Evolutionary conservation across 2,329 filamentous ascomycete species (phyloP).

Genomic region (Gnomoniopsis smithogilvyi): DNA sequence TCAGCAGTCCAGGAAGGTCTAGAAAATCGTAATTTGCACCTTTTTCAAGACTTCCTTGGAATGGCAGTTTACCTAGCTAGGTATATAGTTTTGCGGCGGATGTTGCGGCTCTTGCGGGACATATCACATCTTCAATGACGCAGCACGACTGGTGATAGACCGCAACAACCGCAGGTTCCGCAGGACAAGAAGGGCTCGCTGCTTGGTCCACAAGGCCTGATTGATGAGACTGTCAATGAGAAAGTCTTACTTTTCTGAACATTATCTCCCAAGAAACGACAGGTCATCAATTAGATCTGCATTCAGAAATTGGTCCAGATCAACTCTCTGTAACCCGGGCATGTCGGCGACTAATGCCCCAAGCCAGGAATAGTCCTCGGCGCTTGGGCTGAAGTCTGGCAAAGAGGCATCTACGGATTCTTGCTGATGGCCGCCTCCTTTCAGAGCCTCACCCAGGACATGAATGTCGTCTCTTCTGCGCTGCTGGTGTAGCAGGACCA

Average conservation of each 20-base stretch:
- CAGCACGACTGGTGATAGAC: background rate
- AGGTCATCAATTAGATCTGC: constrained; percentile 12
- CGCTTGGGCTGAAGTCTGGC: constrained; percentile 14
- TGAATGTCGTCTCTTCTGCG: constrained; percentile 43
- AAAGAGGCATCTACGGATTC: constrained; percentile 19
- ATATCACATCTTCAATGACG: background rate
- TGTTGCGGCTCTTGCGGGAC: background rate
- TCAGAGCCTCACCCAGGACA: constrained; percentile 34
- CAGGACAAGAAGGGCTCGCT: background rate
- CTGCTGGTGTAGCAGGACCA: constrained; percentile 49
- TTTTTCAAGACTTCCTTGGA: background rate
- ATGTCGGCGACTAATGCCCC: constrained; percentile 41
- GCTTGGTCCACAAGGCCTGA: background rate
- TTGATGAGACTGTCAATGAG: background rate
- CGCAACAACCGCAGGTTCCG: constrained; percentile 13
- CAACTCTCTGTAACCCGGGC: constrained; percentile 39
- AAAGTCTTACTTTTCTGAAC: background rate
- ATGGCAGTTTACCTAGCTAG: too few relatives aligned
- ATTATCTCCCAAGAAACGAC: constrained; percentile 1
- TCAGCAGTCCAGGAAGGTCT: too few relatives aligned
- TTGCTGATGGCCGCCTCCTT: constrained; percentile 28
- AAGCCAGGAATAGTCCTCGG: constrained; percentile 38
- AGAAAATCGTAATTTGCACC: too few relatives aligned
- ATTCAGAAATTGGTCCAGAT: constrained; percentile 35
- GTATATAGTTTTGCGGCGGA: too few relatives aligned